Conservation (phyloP, 208 protist species). For the Herpetomonas muscarum region DNA sequence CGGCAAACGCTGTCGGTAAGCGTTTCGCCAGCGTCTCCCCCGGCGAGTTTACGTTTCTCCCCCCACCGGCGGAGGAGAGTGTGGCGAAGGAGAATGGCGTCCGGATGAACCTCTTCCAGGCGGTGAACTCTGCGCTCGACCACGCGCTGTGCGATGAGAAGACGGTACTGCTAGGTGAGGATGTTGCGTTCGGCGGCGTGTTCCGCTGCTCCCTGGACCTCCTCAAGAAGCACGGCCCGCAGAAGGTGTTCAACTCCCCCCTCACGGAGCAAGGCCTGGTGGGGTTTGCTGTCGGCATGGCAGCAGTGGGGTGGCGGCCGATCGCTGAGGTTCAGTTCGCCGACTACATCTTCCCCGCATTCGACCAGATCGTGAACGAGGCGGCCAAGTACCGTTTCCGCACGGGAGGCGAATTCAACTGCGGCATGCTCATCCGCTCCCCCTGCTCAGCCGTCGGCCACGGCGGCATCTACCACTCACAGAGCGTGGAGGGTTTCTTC, state of each 20-base stretch:
- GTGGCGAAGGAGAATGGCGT: constrained; percentile 33
- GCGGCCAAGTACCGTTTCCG: constrained; percentile 98
- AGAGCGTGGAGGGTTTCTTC: constrained; percentile 95
- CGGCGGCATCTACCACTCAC: constrained; percentile 97
- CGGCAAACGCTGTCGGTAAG: constrained; percentile 3
- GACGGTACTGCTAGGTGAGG: constrained; percentile 94
- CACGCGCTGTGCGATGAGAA: constrained; percentile 84
- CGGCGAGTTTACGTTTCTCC: constrained; percentile 29
- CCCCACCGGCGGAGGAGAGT: constrained; percentile 20
- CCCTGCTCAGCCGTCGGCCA: constrained; percentile 97
- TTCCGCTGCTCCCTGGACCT: constrained; percentile 92
- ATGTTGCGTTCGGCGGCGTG: constrained; percentile 98
- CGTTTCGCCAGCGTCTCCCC: constrained; percentile 28
- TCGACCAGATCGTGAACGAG: constrained; percentile 99
- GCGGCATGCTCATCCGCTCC: constrained; percentile 93
- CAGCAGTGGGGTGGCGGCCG: constrained; percentile 78
- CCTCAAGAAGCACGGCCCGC: constrained; percentile 79
- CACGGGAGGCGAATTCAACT: constrained; percentile 92
- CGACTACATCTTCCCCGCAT: constrained; percentile 99
- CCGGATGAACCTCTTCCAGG: constrained; percentile 90
- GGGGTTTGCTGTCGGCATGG: constrained; percentile 97
- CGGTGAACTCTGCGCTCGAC: constrained; percentile 95
- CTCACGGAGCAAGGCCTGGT: constrained; percentile 97
- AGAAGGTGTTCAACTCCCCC: constrained; percentile 96
- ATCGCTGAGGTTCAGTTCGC: constrained; percentile 99